Base-by-base conservation (phyloP, 305 asterid genomes). In the Fraxinus platypoda region DNA sequence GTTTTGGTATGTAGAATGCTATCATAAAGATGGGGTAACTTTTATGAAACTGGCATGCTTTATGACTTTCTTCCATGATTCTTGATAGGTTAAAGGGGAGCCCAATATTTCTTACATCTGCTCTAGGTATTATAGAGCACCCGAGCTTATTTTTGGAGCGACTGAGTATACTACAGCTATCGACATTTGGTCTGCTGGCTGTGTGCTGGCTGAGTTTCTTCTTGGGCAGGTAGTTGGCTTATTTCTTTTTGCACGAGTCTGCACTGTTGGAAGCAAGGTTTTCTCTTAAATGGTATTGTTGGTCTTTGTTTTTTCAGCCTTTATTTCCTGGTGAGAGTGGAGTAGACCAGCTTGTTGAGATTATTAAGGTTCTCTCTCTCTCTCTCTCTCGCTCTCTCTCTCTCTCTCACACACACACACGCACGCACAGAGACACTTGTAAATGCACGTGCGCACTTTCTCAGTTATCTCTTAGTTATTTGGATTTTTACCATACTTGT, bases 301-400 rank as follows among this genome's bases (percentile, higher is more conserved):
- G 17, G 21, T 33, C 70, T 37, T 26, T 76, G 7, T 6, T 11
- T 31, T 86, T 81, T 81, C 88, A 91, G 95, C 95, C 95, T 78
- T 77, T 91, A 81, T 91, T 91, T 85, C 95, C 95, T 23, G 95
- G 95, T 78, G 95, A 90, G 85, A 91, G 92, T 84, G 95, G 94
- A 46, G 95, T 91, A 35, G 95, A 91, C 89, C 95, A 91, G 85
- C 91, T 90, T 86, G 94, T 91, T 83, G 94, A 91, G 82, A 79
- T 79, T 57, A 79, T 79, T 62, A 79, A 79, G 82, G 82, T 79
- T 31, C 34, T 46, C 70, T 76, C 68, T 76, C 38, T 74, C 78
- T n/a, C 78, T 41, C 74, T 66, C 74, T 26, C 73, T 26, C 74
- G 25, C 73, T 9, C 72, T 25, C 66, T 76, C 35, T 74, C 77